Conservation (phyloP, 805 yeast genomes). For the Schizosaccharomyces pombe region DNA sequence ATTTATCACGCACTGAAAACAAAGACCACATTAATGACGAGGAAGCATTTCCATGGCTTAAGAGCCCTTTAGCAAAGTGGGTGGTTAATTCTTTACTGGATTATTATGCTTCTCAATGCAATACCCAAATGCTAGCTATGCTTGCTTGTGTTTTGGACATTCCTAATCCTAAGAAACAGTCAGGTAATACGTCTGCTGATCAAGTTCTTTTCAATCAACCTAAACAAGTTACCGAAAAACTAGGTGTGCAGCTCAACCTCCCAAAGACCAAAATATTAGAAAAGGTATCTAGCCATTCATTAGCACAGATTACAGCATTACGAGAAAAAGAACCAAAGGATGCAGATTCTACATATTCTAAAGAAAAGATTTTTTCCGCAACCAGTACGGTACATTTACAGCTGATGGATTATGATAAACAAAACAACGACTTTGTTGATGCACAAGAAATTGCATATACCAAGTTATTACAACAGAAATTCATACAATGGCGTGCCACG, state of each 20-base stretch:
- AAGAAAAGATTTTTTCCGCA: neutral
- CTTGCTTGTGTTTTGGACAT: constrained; percentile 47
- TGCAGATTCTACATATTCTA: neutral
- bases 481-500: neutral
- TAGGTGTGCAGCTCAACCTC: too few species aligned
- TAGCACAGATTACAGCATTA: neutral
- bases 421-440: neutral
- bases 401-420: too few species aligned
- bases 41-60: too few species aligned
- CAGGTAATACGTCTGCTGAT: too few species aligned
- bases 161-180: constrained; percentile 7
- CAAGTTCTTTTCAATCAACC: too few species aligned
- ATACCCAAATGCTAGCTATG: constrained; percentile 81
- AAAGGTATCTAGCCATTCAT: neutral
- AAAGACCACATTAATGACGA: constrained; percentile 9
- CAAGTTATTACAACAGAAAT: neutral
- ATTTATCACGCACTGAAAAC: neutral
- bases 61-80: constrained; percentile 61
- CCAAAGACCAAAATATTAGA: neutral
- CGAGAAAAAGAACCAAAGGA: neutral
- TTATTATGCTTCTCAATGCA: constrained; percentile 39
- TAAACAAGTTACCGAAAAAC: too few species aligned
- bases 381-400: too few species aligned
- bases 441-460: neutral
- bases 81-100: constrained; percentile 34